Evolutionary conservation across 2,329 filamentous ascomycete genomes (phyloP), one percentile per base, ranked within the genome.

Genomic region (Chaetothyriales sp.): DNA sequence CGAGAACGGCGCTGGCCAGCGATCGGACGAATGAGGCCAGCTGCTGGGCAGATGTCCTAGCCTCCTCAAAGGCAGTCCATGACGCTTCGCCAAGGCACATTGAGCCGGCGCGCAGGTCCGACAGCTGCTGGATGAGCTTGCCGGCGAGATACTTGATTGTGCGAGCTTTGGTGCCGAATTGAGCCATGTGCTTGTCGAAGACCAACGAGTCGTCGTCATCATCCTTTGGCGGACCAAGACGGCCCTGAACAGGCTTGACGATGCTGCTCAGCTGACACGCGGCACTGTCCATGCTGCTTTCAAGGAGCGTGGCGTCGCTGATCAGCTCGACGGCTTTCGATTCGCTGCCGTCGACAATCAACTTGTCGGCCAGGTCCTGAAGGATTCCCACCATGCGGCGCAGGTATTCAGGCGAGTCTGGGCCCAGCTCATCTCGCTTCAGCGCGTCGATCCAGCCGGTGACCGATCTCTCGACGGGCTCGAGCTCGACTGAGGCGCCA

Each of bases 381-480:
- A 95, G 83, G 50, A 95, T 77, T 50, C 88, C 85, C 60, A 94
- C 86, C 5, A 86, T 90, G 50, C 85, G 81, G 62, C 90, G 83
- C 40, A 97, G 73, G 64, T 94, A 87, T 20, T 80, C 80, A 0
- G 86, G 82, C 61, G 87, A 83, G 65, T 84, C 81, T 68, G 90
- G 85, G 67, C 89, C 89, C 47, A 97, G 71, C 51, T 95, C 89
- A 60, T 94, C 89, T 49, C 81, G 82, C 57, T 88, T 83, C 51
- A 95, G 66, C 5, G 81, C 81, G 58, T 95, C 89, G 52, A 97
- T 86, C 80, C 89, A 95, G 51, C 78, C 78, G 63, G 95, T 95
- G 48, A 97, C 70, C 0, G 86, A 86, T 52, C 89, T 79, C 69
- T 98, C 92, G 9, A 97, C 87, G 0, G 89, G 88, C 64, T 95